These are phyloP conservation scores for Rhamnella rubrinervis DNA, from an alignment of 331 rosid species.

Conservation along the genomic window DNA sequence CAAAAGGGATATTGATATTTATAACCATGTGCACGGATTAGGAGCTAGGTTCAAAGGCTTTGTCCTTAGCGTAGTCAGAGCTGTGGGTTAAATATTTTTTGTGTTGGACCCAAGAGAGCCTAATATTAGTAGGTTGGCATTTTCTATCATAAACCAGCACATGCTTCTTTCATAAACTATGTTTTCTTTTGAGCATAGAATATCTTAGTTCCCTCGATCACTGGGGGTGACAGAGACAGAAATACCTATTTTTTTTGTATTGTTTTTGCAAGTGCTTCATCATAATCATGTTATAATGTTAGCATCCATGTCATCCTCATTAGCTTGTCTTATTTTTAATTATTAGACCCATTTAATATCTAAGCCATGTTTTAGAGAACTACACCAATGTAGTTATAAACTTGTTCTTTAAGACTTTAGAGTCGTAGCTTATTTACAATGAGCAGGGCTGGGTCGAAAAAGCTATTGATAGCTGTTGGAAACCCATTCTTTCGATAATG, in stretches of 20 bases:
- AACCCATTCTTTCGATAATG: neutral
- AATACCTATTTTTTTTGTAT: constrained; percentile 9
- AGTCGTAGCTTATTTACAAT: too few relatives aligned
- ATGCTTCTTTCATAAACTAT: constrained; percentile 29
- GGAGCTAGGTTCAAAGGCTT: constrained; percentile 21
- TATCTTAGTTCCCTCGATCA: constrained; percentile 7
- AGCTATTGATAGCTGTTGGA: too few relatives aligned
- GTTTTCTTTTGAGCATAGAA: constrained; percentile 17
- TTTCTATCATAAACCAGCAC: constrained; percentile 30
- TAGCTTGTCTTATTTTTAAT: constrained; percentile 5
- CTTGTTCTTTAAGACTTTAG: too few relatives aligned
- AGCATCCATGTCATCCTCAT: constrained; percentile 6
- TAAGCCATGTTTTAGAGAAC: constrained; percentile 3
- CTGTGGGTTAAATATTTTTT: constrained; percentile 10
- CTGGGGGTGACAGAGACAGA: constrained; percentile 22
- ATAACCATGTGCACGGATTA: constrained; percentile 40
- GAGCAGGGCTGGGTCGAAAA: too few relatives aligned
- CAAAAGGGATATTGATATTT: constrained; percentile 5
- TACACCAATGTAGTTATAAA: neutral
- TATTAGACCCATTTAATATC: neutral
- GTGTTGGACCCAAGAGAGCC: constrained; percentile 46
- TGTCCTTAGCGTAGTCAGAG: constrained; percentile 28
- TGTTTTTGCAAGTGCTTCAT: neutral
- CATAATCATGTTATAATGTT: neutral
- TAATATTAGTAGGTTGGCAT: constrained; percentile 13